Conservation (phyloP, 441 rosid genomes). For the Capsella rubella region DNA sequence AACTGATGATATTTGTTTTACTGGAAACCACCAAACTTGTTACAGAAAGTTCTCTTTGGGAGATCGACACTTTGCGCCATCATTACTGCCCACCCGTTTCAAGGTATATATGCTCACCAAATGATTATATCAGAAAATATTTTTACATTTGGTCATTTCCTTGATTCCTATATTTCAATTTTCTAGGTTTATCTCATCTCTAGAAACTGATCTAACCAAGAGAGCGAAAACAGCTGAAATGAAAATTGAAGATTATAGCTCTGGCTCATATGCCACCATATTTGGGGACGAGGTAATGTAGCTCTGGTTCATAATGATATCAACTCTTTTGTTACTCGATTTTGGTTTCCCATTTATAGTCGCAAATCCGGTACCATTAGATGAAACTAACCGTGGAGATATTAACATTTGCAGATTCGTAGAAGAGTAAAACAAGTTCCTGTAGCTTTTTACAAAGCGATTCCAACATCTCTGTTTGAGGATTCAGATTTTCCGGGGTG, state of each 20-base stretch:
- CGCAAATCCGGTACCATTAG: neutral
- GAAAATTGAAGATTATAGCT: slow-evolving; percentile 73
- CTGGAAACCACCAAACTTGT: slow-evolving; percentile 7
- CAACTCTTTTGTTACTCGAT: slow-evolving; percentile 8
- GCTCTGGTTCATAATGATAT: neutral
- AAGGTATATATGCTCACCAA: slow-evolving; percentile 54
- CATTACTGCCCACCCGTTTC: slow-evolving; percentile 97
- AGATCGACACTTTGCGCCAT: slow-evolving; percentile 80
- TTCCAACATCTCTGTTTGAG: slow-evolving; percentile 70
- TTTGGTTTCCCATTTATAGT: neutral
- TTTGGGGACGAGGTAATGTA: slow-evolving; percentile 89
- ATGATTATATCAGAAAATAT: neutral
- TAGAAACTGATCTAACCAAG: slow-evolving; percentile 87
- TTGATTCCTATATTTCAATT: slow-evolving; percentile 13
- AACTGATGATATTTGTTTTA: neutral
- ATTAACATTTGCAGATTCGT: slow-evolving; percentile 61
- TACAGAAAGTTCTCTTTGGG: slow-evolving; percentile 96
- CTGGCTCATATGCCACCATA: slow-evolving; percentile 90
- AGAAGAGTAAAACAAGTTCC: slow-evolving; percentile 94
- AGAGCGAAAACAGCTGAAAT: slow-evolving; percentile 83
- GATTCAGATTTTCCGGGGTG: slow-evolving; percentile 83
- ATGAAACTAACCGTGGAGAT: slow-evolving; percentile 31
- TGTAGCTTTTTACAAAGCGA: slow-evolving; percentile 70
- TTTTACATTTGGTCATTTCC: slow-evolving; percentile 2
- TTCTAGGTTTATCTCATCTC: slow-evolving; percentile 75